Percentiles rank a stretch among this genome's conserved stretches.
phyloP scores from a whole-genome alignment of 257 asterid genomes.

The Cordia subcordata region DNA sequence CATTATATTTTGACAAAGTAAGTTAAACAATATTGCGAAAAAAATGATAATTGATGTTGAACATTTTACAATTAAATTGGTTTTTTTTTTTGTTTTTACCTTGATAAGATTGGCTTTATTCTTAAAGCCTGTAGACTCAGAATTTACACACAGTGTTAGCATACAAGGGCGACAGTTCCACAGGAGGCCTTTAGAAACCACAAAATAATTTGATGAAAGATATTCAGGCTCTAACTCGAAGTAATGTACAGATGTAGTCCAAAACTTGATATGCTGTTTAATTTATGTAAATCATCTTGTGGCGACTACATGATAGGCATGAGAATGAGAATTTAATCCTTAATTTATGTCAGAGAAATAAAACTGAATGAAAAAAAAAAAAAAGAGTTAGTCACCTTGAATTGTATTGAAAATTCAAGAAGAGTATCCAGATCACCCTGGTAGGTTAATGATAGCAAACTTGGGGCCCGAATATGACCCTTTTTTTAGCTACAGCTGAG shows the following conservation, averaged over 20 bases:
- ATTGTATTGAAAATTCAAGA: neutral
- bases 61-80: too few relatives aligned
- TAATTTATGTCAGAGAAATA: neutral
- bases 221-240: neutral
- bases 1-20: too few relatives aligned
- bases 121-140: neutral
- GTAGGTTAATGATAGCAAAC: neutral
- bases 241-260: neutral
- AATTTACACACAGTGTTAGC: neutral
- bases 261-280: neutral
- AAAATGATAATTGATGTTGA: too few relatives aligned
- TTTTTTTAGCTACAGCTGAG: too few relatives aligned
- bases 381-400: too few relatives aligned
- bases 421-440: neutral
- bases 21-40: too few relatives aligned
- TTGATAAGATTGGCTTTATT: neutral
- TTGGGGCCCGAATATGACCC: neutral
- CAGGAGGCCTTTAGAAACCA: neutral
- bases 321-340: too few relatives aligned
- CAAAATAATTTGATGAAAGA: neutral
- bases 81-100: too few relatives aligned
- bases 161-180: neutral
- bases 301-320: too few relatives aligned
- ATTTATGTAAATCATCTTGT: too few relatives aligned
- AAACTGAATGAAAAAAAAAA: too few relatives aligned